Evolutionary conservation across 1,284 basidiomycete species (phyloP).

Genomic region (Ustilago nuda): DNA sequence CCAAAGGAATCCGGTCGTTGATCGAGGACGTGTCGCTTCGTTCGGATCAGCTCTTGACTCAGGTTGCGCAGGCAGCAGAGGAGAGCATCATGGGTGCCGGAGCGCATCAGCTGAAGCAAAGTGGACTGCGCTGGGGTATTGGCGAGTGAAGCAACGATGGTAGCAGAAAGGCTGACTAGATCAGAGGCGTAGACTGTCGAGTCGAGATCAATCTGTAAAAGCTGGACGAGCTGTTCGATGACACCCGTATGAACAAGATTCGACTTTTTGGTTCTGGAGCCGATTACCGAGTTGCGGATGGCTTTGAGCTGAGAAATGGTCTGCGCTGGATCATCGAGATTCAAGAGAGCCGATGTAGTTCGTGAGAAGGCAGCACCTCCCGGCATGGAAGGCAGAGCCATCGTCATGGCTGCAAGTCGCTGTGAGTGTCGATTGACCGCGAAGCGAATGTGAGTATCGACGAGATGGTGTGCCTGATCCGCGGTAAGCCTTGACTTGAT

Average conservation of each 20-base stretch:
- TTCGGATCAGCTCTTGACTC: slow-evolving; percentile 13
- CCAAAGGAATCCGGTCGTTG: slow-evolving; percentile 7
- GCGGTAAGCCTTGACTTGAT: neutral
- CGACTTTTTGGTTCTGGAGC: slow-evolving; percentile 52
- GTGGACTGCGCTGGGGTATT: slow-evolving; percentile 46
- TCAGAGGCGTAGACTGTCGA: slow-evolving; percentile 29
- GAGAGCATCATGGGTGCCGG: slow-evolving; percentile 45
- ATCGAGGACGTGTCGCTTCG: slow-evolving; percentile 30
- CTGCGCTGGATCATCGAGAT: slow-evolving; percentile 36
- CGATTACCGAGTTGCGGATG: slow-evolving; percentile 53
- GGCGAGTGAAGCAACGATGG: slow-evolving; percentile 50
- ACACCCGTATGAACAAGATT: slow-evolving; percentile 41
- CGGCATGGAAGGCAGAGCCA: slow-evolving; percentile 21
- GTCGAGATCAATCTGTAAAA: slow-evolving; percentile 37
- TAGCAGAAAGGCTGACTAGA: slow-evolving; percentile 44
- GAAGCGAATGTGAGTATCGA: neutral
- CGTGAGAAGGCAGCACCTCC: slow-evolving; percentile 10
- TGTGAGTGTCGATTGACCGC: neutral
- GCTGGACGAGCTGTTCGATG: slow-evolving; percentile 46
- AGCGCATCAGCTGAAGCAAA: slow-evolving; percentile 44
- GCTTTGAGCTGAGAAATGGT: slow-evolving; percentile 45
- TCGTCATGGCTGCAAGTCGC: slow-evolving; percentile 16
- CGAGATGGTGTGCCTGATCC: neutral
- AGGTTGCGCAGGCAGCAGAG: slow-evolving; percentile 39
- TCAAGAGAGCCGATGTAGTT: slow-evolving; percentile 14